Percentiles rank a stretch among this genome's conserved stretches.
These are phyloP conservation scores for Cornus florida DNA, from an alignment of 148 eudicot genomes.

Conservation along the genomic window DNA sequence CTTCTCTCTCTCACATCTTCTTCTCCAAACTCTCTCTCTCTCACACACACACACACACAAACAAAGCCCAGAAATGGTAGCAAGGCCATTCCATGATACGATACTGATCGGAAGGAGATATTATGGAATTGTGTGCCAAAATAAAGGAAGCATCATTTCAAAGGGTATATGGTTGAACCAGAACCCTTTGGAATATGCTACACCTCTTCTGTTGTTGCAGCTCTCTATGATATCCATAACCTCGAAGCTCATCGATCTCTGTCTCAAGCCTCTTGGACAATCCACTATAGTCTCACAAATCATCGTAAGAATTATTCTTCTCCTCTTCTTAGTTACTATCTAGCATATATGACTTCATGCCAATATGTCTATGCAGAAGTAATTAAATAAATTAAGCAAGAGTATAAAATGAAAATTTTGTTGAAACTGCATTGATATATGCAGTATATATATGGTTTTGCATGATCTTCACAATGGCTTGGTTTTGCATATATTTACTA, in stretches of 20 bases:
- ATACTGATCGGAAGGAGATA: not conserved
- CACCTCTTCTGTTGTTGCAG: conserved; percentile 57
- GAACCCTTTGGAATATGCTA: conserved; percentile 36
- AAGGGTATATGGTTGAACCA: conserved; percentile 16
- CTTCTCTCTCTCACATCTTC: not conserved
- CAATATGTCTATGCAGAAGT: too few species aligned
- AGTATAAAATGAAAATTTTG: too few species aligned
- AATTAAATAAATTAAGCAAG: too few species aligned
- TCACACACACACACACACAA: not conserved
- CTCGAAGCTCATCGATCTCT: conserved; percentile 32
- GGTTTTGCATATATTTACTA: too few species aligned
- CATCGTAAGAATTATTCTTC: conserved; percentile 38
- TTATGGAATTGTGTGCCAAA: not conserved
- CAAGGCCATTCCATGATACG: not conserved
- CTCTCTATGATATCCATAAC: conserved; percentile 36
- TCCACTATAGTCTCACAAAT: conserved; percentile 53
- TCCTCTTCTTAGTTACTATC: not conserved
- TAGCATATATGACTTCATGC: not conserved
- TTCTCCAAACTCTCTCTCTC: not conserved
- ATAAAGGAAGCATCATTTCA: conserved; percentile 1
- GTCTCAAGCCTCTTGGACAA: conserved; percentile 64
- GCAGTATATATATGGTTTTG: too few species aligned
- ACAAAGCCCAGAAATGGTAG: conserved; percentile 6
- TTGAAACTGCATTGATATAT: too few species aligned
- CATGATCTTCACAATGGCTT: too few species aligned